phyloP scores from a whole-genome alignment of 2,329 filamentous ascomycete species.

The Lanzia echinophila region DNA sequence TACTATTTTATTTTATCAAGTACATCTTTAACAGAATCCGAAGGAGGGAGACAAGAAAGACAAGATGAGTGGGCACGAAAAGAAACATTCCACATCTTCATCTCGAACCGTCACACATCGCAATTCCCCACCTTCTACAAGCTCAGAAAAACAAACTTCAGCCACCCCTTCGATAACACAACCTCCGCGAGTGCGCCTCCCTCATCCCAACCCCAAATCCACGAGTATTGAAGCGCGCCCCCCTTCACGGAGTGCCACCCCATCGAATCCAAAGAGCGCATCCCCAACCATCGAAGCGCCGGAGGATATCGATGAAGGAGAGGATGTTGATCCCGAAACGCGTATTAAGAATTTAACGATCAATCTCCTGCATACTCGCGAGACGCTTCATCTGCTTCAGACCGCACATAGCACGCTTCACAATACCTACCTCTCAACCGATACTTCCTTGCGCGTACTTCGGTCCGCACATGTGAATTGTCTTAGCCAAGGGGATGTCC shows the following conservation, averaged over 20 bases:
- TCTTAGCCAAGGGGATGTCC: conserved; percentile 37
- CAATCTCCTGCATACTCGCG: conserved; percentile 4
- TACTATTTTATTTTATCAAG: no score
- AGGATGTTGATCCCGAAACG: neutral
- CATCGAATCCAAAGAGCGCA: neutral
- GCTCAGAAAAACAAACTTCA: neutral
- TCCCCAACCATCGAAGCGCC: neutral
- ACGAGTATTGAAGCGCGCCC: neutral
- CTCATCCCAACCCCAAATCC: neutral
- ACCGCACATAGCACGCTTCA: conserved; percentile 46
- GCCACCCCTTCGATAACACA: neutral
- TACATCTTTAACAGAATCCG: no score
- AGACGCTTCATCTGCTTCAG: conserved; percentile 47
- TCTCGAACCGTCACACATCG: neutral
- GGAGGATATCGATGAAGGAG: neutral
- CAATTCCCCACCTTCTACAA: neutral
- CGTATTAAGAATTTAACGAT: neutral
- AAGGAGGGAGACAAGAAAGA: neutral
- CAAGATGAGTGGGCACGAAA: conserved; percentile 5
- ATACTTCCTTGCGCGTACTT: conserved; percentile 47
- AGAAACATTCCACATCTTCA: neutral
- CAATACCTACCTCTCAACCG: conserved; percentile 45
- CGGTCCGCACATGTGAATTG: conserved; percentile 41
- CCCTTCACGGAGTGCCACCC: neutral
- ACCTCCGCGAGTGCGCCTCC: neutral